Conservation (phyloP, 192 early-diverging fungal genomes). For the Coemansia asiatica region DNA sequence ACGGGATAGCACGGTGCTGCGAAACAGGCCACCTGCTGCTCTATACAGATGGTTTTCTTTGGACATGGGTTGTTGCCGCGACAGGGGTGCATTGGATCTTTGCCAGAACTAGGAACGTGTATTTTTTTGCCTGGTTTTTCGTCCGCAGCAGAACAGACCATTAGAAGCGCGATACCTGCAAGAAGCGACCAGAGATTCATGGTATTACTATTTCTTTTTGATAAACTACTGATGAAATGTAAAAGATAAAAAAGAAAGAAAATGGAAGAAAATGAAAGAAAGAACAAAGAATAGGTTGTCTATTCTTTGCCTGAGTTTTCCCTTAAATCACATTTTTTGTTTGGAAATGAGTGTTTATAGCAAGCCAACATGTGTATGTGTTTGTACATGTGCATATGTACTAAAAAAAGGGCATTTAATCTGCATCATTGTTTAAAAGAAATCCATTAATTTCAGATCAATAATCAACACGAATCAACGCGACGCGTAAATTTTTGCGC, state of each 20-base stretch:
- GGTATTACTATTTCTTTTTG: not conserved
- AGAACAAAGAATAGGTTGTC: no score
- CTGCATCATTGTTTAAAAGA: not conserved
- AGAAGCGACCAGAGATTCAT: not conserved
- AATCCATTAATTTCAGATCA: no score
- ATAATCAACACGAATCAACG: not conserved
- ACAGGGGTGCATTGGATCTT: constrained; percentile 14
- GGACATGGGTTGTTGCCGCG: constrained; percentile 13
- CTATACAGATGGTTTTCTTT: constrained; percentile 6
- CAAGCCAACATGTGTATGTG: no score
- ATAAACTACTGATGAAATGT: not conserved
- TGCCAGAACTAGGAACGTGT: constrained; percentile 7
- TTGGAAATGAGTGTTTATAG: no score
- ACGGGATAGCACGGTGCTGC: constrained; percentile 24
- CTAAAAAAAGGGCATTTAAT: no score
- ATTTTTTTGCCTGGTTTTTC: constrained; percentile 15
- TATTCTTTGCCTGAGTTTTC: no score
- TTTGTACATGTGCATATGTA: no score
- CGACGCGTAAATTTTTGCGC: not conserved
- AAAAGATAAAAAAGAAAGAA: not conserved
- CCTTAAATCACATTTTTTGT: no score
- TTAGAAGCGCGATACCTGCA: not conserved
- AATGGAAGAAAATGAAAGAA: not conserved
- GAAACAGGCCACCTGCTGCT: constrained; percentile 17
- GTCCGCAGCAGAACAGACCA: not conserved